Conservation (phyloP, 1,284 basidiomycete species). For the Sphagnurus paluster region DNA sequence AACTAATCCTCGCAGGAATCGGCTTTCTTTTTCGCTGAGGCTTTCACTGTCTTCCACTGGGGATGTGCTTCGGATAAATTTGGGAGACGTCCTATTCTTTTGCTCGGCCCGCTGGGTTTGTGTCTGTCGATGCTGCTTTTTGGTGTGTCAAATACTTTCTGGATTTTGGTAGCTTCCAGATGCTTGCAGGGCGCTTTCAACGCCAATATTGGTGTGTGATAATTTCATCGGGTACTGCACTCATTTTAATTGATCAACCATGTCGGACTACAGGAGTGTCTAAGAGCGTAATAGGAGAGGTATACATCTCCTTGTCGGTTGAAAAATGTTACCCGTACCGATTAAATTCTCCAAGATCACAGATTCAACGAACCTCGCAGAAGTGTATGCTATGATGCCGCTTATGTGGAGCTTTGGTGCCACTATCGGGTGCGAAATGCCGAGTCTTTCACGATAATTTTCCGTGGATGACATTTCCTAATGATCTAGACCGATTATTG, state of each 20-base stretch:
- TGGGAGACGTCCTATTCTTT: constrained; percentile 36
- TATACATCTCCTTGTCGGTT: too few relatives aligned
- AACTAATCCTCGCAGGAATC: constrained; percentile 30
- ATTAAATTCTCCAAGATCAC: too few relatives aligned
- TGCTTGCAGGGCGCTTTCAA: constrained; percentile 34
- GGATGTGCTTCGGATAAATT: constrained; percentile 36
- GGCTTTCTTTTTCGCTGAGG: constrained; percentile 35
- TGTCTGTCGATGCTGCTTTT: constrained; percentile 34
- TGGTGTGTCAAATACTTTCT: constrained; percentile 31
- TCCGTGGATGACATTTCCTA: background rate
- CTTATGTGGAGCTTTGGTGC: constrained; percentile 48
- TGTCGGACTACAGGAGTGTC: too few relatives aligned
- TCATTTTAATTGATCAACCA: background rate
- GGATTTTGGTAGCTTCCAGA: constrained; percentile 17
- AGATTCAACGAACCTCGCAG: too few relatives aligned
- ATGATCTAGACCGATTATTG: constrained; percentile 33
- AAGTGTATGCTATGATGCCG: too few relatives aligned
- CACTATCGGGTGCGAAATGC: constrained; percentile 37
- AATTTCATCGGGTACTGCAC: background rate
- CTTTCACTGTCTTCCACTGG: constrained; percentile 38
- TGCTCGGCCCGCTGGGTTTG: constrained; percentile 37
- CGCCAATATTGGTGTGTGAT: constrained; percentile 20
- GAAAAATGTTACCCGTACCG: too few relatives aligned
- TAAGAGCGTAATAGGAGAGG: background rate
- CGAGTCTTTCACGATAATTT: background rate